Percentiles rank a stretch among this genome's conserved stretches.
phyloP scores from a whole-genome alignment of 345 rosid genomes.

The Triadica sebifera region DNA sequence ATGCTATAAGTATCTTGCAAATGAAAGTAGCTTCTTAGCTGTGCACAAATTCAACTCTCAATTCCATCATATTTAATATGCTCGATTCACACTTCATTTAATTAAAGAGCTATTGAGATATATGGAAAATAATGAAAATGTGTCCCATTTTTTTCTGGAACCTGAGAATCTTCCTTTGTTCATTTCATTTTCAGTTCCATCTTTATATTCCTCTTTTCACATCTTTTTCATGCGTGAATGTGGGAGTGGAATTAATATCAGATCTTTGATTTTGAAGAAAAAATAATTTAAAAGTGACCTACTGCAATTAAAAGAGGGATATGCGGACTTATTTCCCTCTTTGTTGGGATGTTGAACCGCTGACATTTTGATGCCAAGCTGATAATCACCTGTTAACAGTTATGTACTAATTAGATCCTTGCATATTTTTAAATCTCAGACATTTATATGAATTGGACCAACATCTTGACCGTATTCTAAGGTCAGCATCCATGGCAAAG shows the following conservation, averaged over 20 bases:
- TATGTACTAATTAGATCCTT: neutral
- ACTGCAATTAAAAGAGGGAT: neutral
- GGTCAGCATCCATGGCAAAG: conserved; percentile 78
- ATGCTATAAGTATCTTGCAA: neutral
- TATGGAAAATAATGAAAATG: neutral
- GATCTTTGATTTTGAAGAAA: neutral
- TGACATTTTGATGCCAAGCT: neutral
- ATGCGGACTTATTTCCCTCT: neutral
- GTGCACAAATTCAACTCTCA: neutral
- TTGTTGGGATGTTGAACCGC: conserved; percentile 2
- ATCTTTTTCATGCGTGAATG: too few relatives aligned
- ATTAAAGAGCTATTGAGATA: neutral
- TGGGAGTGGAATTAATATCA: neutral
- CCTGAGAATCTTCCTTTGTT: neutral
- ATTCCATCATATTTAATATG: neutral
- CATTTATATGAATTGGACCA: conserved; percentile 83
- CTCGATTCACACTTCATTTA: neutral
- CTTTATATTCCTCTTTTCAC: neutral
- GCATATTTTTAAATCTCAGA: conserved; percentile 33
- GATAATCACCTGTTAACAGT: neutral
- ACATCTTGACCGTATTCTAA: conserved; percentile 80
- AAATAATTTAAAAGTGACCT: neutral
- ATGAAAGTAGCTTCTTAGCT: neutral
- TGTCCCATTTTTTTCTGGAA: neutral
- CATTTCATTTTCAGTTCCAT: neutral